Percentiles rank a stretch among this genome's conserved stretches.
These are phyloP conservation scores for Solanum pimpinellifolium DNA, from an alignment of 257 asterid species.

Conservation along the genomic window DNA sequence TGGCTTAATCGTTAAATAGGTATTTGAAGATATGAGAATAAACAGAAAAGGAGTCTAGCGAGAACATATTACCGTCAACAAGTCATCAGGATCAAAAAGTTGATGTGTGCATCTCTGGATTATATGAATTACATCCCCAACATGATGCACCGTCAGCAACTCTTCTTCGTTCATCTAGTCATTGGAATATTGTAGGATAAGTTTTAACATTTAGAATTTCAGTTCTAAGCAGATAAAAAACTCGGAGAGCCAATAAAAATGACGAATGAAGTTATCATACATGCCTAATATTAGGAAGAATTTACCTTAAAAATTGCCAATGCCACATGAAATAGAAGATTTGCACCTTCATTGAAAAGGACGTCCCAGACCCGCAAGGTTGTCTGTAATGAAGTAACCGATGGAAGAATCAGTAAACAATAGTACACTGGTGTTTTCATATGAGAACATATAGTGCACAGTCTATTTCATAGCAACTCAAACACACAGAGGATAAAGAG, in stretches of 20 bases:
- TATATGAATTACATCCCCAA: conserved; percentile 86
- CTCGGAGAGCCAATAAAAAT: not conserved
- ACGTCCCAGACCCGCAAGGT: conserved; percentile 95
- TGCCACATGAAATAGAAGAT: conserved; percentile 74
- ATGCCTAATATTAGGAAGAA: not conserved
- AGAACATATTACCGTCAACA: conserved; percentile 47
- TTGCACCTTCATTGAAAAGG: conserved; percentile 95
- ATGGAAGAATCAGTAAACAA: conserved; percentile 2
- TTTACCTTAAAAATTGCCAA: conserved; percentile 81
- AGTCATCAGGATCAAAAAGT: conserved; percentile 88
- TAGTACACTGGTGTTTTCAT: not conserved
- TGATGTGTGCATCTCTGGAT: conserved; percentile 80
- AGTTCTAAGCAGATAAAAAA: not conserved
- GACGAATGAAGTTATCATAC: not conserved
- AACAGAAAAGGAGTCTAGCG: not conserved
- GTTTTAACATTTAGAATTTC: not conserved
- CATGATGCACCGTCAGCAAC: conserved; percentile 64
- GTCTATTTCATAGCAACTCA: not conserved
- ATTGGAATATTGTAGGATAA: not conserved
- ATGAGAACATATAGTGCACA: not conserved
- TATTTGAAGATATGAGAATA: not conserved
- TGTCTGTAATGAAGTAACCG: conserved; percentile 44
- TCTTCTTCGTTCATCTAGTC: conserved; percentile 83
- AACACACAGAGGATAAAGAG: not conserved
- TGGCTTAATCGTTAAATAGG: not conserved